phyloP scores from a whole-genome alignment of 208 protist species.

The Vickermania spadyakhi region DNA sequence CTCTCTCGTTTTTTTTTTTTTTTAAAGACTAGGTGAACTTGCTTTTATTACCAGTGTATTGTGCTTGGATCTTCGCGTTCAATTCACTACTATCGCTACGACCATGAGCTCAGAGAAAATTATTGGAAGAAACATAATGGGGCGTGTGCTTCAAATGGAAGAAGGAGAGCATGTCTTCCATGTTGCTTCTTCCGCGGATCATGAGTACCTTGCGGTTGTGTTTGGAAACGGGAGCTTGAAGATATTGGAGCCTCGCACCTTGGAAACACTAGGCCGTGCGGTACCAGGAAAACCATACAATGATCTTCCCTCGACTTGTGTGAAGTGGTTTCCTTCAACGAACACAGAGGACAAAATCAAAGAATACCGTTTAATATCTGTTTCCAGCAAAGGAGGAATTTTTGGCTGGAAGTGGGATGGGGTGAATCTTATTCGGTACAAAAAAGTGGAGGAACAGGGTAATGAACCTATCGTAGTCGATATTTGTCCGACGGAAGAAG shows the following conservation, averaged over 20 bases:
- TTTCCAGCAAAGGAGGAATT: constrained; percentile 43
- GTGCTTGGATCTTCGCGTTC: no score
- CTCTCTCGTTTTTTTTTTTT: no score
- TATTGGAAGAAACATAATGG: neutral
- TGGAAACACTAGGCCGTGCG: constrained; percentile 11
- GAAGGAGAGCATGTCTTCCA: constrained; percentile 28
- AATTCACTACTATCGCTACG: no score
- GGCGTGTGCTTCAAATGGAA: constrained; percentile 6
- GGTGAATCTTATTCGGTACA: constrained; percentile 11
- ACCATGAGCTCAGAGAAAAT: neutral
- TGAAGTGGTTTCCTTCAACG: constrained; percentile 43
- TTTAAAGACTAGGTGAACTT: no score
- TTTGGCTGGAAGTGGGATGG: constrained; percentile 55
- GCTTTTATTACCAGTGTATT: no score
- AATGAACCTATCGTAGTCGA: constrained; percentile 75
- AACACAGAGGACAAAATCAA: neutral
- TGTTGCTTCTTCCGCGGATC: constrained; percentile 32
- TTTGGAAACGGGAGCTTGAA: constrained; percentile 43
- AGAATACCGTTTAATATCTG: constrained; percentile 34
- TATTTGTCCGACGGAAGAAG: constrained; percentile 29
- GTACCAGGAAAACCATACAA: constrained; percentile 22
- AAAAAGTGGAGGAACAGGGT: constrained; percentile 20
- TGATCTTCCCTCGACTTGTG: constrained; percentile 35
- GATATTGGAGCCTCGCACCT: constrained; percentile 23
- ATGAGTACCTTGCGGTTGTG: constrained; percentile 34